Percentiles rank a stretch among this genome's conserved stretches.
Evolutionary conservation across 352 stramenopile species (phyloP).

Genomic region (Halophytophthora batemanensis): DNA sequence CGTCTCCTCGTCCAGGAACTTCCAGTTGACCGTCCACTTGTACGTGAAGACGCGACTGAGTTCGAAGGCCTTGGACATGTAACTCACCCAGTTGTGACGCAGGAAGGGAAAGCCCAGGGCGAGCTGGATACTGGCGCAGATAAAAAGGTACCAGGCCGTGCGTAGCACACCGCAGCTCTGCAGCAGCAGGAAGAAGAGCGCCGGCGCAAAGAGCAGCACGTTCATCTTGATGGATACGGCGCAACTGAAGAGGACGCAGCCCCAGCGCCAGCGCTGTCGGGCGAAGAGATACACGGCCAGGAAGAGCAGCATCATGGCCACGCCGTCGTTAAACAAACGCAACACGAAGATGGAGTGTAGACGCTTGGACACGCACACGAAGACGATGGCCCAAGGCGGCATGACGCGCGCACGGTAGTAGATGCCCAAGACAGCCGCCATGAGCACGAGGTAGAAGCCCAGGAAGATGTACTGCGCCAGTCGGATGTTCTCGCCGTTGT

Average conservation of each 20-base stretch:
- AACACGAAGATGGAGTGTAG: slow-evolving; percentile 98
- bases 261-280: slow-evolving; percentile 80
- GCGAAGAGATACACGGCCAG: slow-evolving; percentile 89
- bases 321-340: slow-evolving; percentile 98
- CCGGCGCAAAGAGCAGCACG: slow-evolving; percentile 96
- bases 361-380: slow-evolving; percentile 93
- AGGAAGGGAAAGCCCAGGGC: slow-evolving; percentile 95
- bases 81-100: slow-evolving; percentile 91
- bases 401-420: slow-evolving; percentile 79
- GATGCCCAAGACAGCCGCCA: slow-evolving; percentile 87
- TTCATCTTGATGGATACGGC: slow-evolving; percentile 99
- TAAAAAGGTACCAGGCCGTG: slow-evolving; percentile 83
- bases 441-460: slow-evolving; percentile 92
- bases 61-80: slow-evolving; percentile 97
- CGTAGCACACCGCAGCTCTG: slow-evolving; percentile 81
- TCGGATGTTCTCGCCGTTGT: slow-evolving; percentile 75
- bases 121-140: slow-evolving; percentile 91
- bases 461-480: slow-evolving; percentile 94
- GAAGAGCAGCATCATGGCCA: slow-evolving; percentile 96
- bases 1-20: slow-evolving; percentile 79
- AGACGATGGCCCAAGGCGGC: slow-evolving; percentile 85
- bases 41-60: slow-evolving; percentile 97
- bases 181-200: slow-evolving; percentile 95
- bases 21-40: slow-evolving; percentile 99
- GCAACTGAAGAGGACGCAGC: slow-evolving; percentile 94